Percentiles rank a stretch among this genome's conserved stretches.
Evolutionary conservation across 305 asterid species (phyloP).

Genomic region (Andrographis paniculata): DNA sequence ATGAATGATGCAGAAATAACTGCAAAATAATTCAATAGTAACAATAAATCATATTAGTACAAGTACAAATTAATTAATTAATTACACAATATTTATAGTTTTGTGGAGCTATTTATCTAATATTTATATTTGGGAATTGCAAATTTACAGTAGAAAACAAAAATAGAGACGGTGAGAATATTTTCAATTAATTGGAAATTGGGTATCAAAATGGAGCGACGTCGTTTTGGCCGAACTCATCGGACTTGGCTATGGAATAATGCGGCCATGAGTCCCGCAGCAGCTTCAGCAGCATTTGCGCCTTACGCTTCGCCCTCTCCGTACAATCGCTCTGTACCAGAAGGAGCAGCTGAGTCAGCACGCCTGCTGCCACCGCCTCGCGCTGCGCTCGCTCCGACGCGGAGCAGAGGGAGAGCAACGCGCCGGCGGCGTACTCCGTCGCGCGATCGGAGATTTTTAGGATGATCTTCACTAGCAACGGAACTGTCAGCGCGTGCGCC

Average conservation of each 20-base stretch:
- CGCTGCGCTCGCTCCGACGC: constrained; percentile 49
- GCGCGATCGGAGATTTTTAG: constrained; percentile 82
- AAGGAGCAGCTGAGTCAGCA: constrained; percentile 62
- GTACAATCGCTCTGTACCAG: constrained; percentile 95
- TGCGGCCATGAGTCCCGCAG: constrained; percentile 71
- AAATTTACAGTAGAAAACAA: too few species aligned
- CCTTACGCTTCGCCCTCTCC: constrained; percentile 85
- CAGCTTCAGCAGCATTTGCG: constrained; percentile 79
- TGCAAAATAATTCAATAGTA: too few species aligned
- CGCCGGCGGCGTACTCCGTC: constrained; percentile 89
- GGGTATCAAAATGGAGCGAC: constrained; percentile 29
- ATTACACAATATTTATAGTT: too few species aligned
- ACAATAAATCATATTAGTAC: too few species aligned
- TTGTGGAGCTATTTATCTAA: too few species aligned
- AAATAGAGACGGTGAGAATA: too few species aligned
- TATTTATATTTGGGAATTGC: too few species aligned
- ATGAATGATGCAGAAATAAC: too few species aligned
- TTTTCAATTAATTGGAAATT: neutral
- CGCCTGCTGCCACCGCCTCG: constrained; percentile 75
- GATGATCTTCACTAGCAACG: constrained; percentile 64
- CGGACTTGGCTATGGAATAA: constrained; percentile 48
- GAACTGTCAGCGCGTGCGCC: constrained; percentile 68
- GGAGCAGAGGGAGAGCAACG: constrained; percentile 69
- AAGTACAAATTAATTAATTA: too few species aligned
- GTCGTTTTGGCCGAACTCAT: constrained; percentile 61